Percentiles rank a stretch among this genome's conserved stretches.
phyloP scores from a whole-genome alignment of 2,329 filamentous ascomycete genomes.

The Corniculantispora saksenae region DNA sequence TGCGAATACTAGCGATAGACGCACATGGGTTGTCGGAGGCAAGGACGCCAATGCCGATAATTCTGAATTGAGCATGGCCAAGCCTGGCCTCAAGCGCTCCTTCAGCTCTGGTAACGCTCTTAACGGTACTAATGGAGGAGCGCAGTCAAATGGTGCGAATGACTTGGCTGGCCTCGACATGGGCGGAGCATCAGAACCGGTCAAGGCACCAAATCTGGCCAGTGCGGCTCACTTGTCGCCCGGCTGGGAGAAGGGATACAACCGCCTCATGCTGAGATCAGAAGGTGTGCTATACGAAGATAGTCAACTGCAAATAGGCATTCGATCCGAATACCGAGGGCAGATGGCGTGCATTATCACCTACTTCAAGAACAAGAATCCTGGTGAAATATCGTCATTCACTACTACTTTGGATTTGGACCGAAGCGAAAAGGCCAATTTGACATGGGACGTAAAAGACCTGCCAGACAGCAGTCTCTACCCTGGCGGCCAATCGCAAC shows the following conservation, averaged over 20 bases:
- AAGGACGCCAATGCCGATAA: slow-evolving; percentile 88
- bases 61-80: slow-evolving; percentile 76
- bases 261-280: slow-evolving; percentile 72
- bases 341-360: slow-evolving; percentile 93
- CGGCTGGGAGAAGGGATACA: slow-evolving; percentile 90
- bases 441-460: slow-evolving; percentile 86
- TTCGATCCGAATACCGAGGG: slow-evolving; percentile 92
- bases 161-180: slow-evolving; percentile 86
- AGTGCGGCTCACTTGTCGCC: slow-evolving; percentile 91
- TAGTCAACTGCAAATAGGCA: slow-evolving; percentile 85
- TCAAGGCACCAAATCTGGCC: slow-evolving; percentile 79
- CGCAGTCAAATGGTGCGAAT: slow-evolving; percentile 50
- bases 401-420: slow-evolving; percentile 91
- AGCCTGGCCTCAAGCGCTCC: slow-evolving; percentile 81
- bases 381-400: slow-evolving; percentile 81
- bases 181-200: slow-evolving; percentile 58
- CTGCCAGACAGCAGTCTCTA: slow-evolving; percentile 80
- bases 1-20: slow-evolving; percentile 86
- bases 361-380: slow-evolving; percentile 94
- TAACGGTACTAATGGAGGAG: slow-evolving; percentile 51
- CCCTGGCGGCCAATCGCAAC: slow-evolving; percentile 78
- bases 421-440: slow-evolving; percentile 59
- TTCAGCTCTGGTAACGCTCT: slow-evolving; percentile 65
- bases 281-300: slow-evolving; percentile 96
- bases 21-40: slow-evolving; percentile 96